phyloP scores from a whole-genome alignment of 2,329 filamentous ascomycete genomes.

The Exserohilum rostratum region DNA sequence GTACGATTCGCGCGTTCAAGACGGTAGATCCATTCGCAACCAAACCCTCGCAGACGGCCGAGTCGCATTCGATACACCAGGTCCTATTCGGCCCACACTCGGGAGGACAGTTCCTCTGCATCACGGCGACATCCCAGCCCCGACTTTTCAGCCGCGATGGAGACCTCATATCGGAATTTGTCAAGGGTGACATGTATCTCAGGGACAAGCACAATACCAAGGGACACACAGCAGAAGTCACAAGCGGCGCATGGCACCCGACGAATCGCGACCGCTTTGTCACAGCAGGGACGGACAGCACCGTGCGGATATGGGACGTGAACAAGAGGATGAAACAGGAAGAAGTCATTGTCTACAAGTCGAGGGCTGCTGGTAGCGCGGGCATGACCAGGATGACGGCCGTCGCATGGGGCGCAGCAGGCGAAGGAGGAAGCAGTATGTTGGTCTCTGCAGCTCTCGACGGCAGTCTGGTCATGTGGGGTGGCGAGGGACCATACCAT shows the following conservation, averaged over 20 bases:
- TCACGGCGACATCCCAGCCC: constrained; percentile 87
- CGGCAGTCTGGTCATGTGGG: constrained; percentile 89
- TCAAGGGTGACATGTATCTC: constrained; percentile 98
- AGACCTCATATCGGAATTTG: constrained; percentile 82
- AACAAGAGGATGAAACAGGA: constrained; percentile 90
- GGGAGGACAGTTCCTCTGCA: constrained; percentile 80
- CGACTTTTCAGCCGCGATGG: constrained; percentile 90
- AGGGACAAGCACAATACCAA: constrained; percentile 98
- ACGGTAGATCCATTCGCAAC: constrained; percentile 84
- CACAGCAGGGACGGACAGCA: constrained; percentile 94
- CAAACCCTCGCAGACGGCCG: constrained; percentile 72
- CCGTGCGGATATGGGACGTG: constrained; percentile 94
- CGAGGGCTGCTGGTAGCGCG: constrained; percentile 82
- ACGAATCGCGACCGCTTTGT: constrained; percentile 82
- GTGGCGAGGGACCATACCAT: constrained; percentile 83
- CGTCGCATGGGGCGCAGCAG: constrained; percentile 80
- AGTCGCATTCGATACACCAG: constrained; percentile 87
- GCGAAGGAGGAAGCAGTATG: constrained; percentile 77
- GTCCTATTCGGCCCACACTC: constrained; percentile 84
- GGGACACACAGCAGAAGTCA: constrained; percentile 91
- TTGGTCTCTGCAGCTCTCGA: constrained; percentile 85
- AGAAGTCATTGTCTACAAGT: constrained; percentile 95
- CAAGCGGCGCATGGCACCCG: constrained; percentile 89
- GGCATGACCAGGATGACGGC: constrained; percentile 94
- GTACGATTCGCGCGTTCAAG: constrained; percentile 91